Percentiles rank a stretch among this genome's conserved stretches.
phyloP scores from a whole-genome alignment of 495 filamentous ascomycete species.

The Thermothielavioides terrestris region DNA sequence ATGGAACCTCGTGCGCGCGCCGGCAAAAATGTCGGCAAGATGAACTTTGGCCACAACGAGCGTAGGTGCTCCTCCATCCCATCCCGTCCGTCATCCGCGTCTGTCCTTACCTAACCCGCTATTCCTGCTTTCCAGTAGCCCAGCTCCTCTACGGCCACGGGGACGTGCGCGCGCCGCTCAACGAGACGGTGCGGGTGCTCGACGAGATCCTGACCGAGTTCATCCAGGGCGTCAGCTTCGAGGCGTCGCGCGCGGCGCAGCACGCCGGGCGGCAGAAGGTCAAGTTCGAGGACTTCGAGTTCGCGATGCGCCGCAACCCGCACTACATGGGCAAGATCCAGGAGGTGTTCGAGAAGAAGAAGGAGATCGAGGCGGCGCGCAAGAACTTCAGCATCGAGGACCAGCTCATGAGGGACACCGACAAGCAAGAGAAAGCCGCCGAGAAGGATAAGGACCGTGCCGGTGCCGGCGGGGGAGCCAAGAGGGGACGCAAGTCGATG shows the following conservation, averaged over 20 bases:
- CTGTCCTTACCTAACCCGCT: not conserved
- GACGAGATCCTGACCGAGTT: constrained; percentile 94
- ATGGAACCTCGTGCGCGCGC: constrained; percentile 70
- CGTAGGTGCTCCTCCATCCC: constrained; percentile 42
- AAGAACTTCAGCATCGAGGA: constrained; percentile 51
- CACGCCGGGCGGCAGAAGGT: constrained; percentile 85
- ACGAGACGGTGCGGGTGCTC: constrained; percentile 73
- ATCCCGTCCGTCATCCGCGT: not conserved
- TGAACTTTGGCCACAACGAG: constrained; percentile 72
- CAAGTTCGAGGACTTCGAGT: constrained; percentile 96
- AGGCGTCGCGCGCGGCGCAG: constrained; percentile 70
- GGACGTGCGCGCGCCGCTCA: constrained; percentile 61
- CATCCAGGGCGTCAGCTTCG: constrained; percentile 80
- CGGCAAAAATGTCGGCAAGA: constrained; percentile 77
- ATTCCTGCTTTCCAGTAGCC: constrained; percentile 46
- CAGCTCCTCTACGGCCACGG: constrained; percentile 82
- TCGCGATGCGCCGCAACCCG: constrained; percentile 75
- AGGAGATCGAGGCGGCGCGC: constrained; percentile 66
- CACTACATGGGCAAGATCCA: constrained; percentile 81
- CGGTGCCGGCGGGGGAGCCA: not conserved
- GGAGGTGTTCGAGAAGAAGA: constrained; percentile 74
- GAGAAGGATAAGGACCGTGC: constrained; percentile 7
- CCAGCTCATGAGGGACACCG: constrained; percentile 32
- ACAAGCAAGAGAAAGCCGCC: constrained; percentile 32
- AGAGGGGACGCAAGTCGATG: constrained; percentile 2